Base-by-base conservation (phyloP, 192 early-diverging fungal species). In the Entrophospora sp. region DNA sequence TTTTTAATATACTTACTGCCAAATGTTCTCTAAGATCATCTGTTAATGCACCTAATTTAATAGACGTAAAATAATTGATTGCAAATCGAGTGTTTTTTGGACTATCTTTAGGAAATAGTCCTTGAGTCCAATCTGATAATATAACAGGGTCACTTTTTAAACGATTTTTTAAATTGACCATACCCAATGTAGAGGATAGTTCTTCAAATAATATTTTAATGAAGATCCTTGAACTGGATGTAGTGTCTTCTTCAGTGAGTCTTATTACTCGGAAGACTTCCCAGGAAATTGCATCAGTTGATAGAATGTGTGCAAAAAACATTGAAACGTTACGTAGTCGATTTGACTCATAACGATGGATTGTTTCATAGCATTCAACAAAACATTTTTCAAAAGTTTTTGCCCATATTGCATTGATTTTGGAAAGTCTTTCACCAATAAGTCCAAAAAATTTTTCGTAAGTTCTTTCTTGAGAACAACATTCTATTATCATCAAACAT, bases 11-110 rank as follows among this genome's bases (percentile, higher is more conserved):
- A 30, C 45, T 27, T 77, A 70, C 83, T 68, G 87, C 87, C 25
- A 94, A 81, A 69, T 85, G 83, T 67, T 94, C 94, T 68, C 96
- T 87, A 68, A 98, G 79, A 18, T 95, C 94, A 28, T 94, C 93
- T 1, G 95, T 97, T 46, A 98, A 71, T 1, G 85, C 89, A 68
- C 95, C 96, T 28, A 98, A 72, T 18, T 89, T 91, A 71, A 98
- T 95, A 69, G 85, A 89, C 0, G 93, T 96, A 66, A 92, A 98
- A 73, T 94, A 98, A 71, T 98, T 98, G 82, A 98, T 97, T 10
- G 96, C 93, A 74, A 97, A 97, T 42, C 94, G 87, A 12, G 89
- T 92, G 57, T 91, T 82, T 57, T 85, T 83, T 43, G 92, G 90
- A 68, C 88, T 89, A 68, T 92, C 89, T 49, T 81, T 92, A 12